These are phyloP conservation scores for Naganishia vaughanmartiniae DNA, from an alignment of 768 basidiomycete genomes.

Conservation along the genomic window DNA sequence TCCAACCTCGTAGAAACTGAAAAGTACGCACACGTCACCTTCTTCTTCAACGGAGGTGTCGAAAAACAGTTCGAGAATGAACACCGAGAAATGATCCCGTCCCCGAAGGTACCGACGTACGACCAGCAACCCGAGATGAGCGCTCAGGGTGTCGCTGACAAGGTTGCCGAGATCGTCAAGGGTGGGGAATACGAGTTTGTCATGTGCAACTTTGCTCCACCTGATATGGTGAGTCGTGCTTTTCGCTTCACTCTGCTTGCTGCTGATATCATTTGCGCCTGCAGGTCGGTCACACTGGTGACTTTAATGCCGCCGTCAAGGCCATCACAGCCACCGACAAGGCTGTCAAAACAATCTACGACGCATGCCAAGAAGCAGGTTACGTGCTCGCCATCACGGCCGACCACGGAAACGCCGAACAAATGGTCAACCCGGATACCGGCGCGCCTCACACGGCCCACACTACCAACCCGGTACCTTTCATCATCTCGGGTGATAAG, in stretches of 20 bases:
- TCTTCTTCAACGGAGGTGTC: slow-evolving; percentile 96
- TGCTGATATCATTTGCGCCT: neutral
- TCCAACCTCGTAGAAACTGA: slow-evolving; percentile 68
- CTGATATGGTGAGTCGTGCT: slow-evolving; percentile 72
- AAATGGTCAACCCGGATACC: slow-evolving; percentile 80
- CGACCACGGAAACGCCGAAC: slow-evolving; percentile 94
- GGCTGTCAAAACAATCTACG: slow-evolving; percentile 81
- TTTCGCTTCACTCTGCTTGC: neutral
- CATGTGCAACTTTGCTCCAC: slow-evolving; percentile 97
- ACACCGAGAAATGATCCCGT: slow-evolving; percentile 81
- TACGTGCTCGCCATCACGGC: slow-evolving; percentile 85
- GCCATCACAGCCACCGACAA: slow-evolving; percentile 84
- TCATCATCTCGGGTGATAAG: slow-evolving; percentile 71
- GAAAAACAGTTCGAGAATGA: slow-evolving; percentile 85
- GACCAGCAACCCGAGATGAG: slow-evolving; percentile 88
- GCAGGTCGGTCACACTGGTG: slow-evolving; percentile 86
- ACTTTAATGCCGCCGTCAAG: slow-evolving; percentile 83
- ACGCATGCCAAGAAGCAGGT: slow-evolving; percentile 78
- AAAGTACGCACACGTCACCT: slow-evolving; percentile 95
- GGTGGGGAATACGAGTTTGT: slow-evolving; percentile 74
- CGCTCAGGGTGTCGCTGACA: slow-evolving; percentile 80
- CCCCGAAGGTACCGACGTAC: slow-evolving; percentile 91
- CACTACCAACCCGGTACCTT: slow-evolving; percentile 68
- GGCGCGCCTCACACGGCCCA: slow-evolving; percentile 74
- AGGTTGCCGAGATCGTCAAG: slow-evolving; percentile 81